These are phyloP conservation scores for Solanum arcanum DNA, from an alignment of 257 asterid species.

Conservation along the genomic window DNA sequence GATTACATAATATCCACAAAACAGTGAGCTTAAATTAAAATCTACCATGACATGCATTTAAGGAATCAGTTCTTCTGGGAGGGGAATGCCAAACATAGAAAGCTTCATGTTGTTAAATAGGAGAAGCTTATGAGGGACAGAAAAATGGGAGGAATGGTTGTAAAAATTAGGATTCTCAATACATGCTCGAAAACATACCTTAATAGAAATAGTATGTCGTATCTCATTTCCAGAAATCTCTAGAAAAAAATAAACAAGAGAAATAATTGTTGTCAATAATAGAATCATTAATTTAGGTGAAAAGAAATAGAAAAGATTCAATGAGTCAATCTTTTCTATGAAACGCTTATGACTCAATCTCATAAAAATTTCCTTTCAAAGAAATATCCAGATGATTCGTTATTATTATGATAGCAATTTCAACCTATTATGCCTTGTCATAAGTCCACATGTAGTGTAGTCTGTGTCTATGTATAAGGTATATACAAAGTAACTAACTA, in stretches of 20 bases:
- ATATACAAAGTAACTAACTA: too few species aligned
- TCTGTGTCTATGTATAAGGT: too few species aligned
- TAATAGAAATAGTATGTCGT: constrained; percentile 43
- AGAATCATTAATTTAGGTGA: neutral
- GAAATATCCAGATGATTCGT: neutral
- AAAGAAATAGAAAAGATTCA: neutral
- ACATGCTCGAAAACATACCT: constrained; percentile 30
- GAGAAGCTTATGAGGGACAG: neutral
- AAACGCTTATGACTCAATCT: neutral
- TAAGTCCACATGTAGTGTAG: too few species aligned
- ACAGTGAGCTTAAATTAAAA: too few species aligned
- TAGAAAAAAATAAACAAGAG: neutral
- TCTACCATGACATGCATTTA: neutral
- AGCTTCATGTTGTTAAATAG: neutral
- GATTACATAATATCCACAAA: too few species aligned
- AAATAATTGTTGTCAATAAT: neutral
- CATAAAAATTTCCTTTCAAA: neutral
- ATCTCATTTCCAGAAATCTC: constrained; percentile 31
- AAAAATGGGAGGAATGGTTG: neutral
- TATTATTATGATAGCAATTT: neutral
- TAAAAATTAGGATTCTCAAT: neutral
- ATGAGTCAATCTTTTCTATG: too few species aligned
- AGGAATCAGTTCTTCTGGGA: neutral
- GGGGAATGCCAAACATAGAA: neutral
- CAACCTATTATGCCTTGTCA: neutral